These are phyloP conservation scores for Akanthomyces uredinophilus DNA, from an alignment of 2,329 filamentous ascomycete species.

Conservation along the genomic window DNA sequence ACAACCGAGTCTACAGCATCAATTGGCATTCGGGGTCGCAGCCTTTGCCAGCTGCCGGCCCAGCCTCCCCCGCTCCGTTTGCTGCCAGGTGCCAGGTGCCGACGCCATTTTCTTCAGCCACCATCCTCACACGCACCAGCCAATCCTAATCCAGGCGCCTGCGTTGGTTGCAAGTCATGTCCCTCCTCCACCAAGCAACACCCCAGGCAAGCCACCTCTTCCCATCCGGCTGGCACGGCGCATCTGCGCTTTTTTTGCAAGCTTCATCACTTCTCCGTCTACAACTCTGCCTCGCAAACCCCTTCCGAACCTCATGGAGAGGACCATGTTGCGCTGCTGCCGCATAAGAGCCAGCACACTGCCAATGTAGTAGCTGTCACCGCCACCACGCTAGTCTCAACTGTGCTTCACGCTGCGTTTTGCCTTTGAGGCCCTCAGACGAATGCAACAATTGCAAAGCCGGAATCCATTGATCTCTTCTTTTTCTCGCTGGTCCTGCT, in stretches of 20 bases:
- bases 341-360: conserved; percentile 2
- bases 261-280: not conserved
- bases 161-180: conserved; percentile 3
- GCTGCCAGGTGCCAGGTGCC: not conserved
- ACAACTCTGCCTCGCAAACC: not conserved
- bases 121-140: not conserved
- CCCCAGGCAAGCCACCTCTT: not conserved
- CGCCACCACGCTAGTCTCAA: not conserved
- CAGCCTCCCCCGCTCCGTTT: not conserved
- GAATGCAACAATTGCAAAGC: not conserved
- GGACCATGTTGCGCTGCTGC: not conserved
- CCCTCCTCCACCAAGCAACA: not conserved
- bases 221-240: not conserved
- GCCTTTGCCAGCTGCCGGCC: not conserved
- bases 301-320: not conserved
- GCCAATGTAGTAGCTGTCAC: not conserved
- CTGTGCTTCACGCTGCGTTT: not conserved
- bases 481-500: not conserved
- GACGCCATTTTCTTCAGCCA: conserved; percentile 2
- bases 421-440: not conserved
- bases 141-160: not conserved
- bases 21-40: not conserved
- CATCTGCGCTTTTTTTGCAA: not conserved
- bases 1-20: too few relatives aligned
- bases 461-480: not conserved